phyloP scores from a whole-genome alignment of 352 stramenopile species.

The Phytophthora megakarya region DNA sequence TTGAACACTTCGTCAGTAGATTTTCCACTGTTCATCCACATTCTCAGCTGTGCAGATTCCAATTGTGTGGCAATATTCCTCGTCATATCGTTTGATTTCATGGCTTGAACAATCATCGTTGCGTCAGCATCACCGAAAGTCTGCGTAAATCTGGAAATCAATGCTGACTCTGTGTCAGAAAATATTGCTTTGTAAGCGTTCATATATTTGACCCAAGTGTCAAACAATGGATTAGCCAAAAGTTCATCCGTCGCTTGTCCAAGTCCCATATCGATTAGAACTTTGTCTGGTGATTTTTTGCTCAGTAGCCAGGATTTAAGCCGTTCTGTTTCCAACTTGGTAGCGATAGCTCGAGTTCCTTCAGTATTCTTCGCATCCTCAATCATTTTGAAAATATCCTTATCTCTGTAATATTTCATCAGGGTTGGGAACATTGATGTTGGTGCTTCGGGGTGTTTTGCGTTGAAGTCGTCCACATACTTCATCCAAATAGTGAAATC shows the following conservation, averaged over 20 bases:
- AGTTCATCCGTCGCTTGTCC: neutral
- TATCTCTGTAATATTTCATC: neutral
- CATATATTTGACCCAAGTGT: slow-evolving; percentile 2
- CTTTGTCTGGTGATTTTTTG: neutral
- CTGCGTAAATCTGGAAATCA: neutral
- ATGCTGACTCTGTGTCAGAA: neutral
- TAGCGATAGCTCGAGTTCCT: neutral
- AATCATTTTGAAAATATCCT: neutral
- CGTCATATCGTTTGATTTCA: neutral
- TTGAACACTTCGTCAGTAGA: neutral
- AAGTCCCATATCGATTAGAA: neutral
- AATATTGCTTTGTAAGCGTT: neutral
- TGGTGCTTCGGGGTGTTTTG: neutral
- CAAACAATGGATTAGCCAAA: neutral
- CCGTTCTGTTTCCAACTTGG: neutral
- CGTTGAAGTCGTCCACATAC: slow-evolving; percentile 9
- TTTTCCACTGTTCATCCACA: neutral
- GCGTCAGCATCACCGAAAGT: neutral
- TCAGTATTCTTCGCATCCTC: neutral
- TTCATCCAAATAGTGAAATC: neutral
- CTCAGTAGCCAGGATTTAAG: neutral
- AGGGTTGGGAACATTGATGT: neutral
- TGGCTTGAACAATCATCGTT: neutral
- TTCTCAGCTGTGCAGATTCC: neutral
- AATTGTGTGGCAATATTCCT: neutral